Percentiles rank a stretch among this genome's conserved stretches.
Conservation (phyloP, 805 yeast genomes). For the Candida methanosorbosa region DNA sequence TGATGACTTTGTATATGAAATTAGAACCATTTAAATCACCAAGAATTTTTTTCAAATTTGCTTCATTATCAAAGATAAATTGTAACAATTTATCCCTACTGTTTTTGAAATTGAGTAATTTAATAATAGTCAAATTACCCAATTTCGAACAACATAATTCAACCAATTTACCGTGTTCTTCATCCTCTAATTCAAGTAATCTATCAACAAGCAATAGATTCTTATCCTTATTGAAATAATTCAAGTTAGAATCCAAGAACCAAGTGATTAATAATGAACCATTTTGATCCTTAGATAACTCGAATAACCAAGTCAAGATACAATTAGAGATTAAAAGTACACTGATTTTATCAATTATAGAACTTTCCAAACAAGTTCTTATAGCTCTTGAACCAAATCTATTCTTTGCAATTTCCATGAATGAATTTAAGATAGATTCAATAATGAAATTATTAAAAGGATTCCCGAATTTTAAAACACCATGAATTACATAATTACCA, state of each 20-base stretch:
- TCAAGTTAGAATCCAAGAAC: slow-evolving; percentile 57
- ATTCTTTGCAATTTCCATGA: slow-evolving; percentile 75
- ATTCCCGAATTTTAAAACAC: slow-evolving; percentile 77
- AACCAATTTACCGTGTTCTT: slow-evolving; percentile 6
- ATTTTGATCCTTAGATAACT: slow-evolving; percentile 72
- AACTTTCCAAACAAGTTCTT: slow-evolving; percentile 84
- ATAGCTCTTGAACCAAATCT: slow-evolving; percentile 94
- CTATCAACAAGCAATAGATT: too few species aligned
- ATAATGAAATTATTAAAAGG: slow-evolving; percentile 88
- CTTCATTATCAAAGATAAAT: slow-evolving; percentile 61
- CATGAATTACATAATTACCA: slow-evolving; percentile 94
- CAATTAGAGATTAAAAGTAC: slow-evolving; percentile 65
- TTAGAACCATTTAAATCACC: slow-evolving; percentile 75
- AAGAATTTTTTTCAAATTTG: slow-evolving; percentile 11
- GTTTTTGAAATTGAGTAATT: slow-evolving; percentile 61
- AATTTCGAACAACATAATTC: slow-evolving; percentile 39
- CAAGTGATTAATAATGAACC: slow-evolving; percentile 88
- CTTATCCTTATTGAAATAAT: background rate
- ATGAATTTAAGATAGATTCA: slow-evolving; percentile 70
- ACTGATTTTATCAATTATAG: slow-evolving; percentile 58
- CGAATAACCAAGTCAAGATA: slow-evolving; percentile 70
- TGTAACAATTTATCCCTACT: slow-evolving; percentile 56
- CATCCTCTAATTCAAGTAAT: slow-evolving; percentile 1
- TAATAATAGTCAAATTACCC: slow-evolving; percentile 75
- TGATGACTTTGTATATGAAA: slow-evolving; percentile 70